Evolutionary conservation across 768 basidiomycete genomes (phyloP).

Genomic region (Lactifluus piperatus): DNA sequence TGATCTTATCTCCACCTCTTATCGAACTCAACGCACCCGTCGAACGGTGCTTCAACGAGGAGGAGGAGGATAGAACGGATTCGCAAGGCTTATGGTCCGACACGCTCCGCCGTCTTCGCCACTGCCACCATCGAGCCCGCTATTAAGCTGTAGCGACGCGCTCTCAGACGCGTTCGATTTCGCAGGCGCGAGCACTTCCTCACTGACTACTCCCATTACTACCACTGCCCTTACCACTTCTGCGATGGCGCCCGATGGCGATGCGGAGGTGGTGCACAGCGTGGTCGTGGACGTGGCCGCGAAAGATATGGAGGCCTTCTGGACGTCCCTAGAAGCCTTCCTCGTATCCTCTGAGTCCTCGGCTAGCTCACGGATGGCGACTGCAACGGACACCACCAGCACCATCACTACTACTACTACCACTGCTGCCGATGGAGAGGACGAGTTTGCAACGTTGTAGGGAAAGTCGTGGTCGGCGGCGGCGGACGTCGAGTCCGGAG

Average conservation of each 20-base stretch:
- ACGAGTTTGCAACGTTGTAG: background rate
- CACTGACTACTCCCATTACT: background rate
- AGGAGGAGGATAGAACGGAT: conserved; percentile 2
- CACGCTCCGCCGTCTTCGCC: conserved; percentile 28
- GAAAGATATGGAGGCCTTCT: conserved; percentile 9
- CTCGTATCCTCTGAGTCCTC: background rate
- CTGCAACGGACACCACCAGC: background rate
- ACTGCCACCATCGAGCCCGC: conserved; percentile 29
- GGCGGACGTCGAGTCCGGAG: background rate
- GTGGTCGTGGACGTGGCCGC: background rate
- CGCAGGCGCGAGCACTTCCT: background rate
- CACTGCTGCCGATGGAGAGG: background rate
- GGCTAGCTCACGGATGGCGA: background rate
- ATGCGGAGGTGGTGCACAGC: background rate
- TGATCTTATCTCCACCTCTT: too few relatives aligned
- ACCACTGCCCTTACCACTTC: background rate
- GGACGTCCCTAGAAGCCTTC: conserved; percentile 12
- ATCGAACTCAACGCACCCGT: too few relatives aligned
- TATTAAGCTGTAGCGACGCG: conserved; percentile 25
- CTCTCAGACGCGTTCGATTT: conserved; percentile 20
- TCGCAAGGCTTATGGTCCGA: conserved; percentile 22
- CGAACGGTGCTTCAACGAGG: too few relatives aligned
- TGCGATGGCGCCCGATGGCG: background rate
- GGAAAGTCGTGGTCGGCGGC: background rate
- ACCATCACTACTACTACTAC: background rate